These are phyloP conservation scores for Candida golubevii DNA, from an alignment of 805 yeast species.

Conservation along the genomic window DNA sequence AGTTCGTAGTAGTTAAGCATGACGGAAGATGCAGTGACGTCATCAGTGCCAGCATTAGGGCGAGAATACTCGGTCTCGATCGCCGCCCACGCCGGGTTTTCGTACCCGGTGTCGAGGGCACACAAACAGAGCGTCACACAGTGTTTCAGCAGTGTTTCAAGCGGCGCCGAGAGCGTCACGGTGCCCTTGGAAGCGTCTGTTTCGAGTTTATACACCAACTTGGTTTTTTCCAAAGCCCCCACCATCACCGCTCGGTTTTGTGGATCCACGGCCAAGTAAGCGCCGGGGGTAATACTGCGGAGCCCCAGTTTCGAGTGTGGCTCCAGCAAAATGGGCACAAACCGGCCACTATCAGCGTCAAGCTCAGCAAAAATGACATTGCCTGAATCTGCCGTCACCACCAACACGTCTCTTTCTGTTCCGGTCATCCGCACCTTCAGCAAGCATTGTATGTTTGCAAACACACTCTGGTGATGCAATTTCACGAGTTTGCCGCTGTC, in stretches of 20 bases:
- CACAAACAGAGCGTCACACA: slow-evolving; percentile 49
- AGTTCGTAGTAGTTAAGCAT: slow-evolving; percentile 68
- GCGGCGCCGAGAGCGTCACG: slow-evolving; percentile 61
- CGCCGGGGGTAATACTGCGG: slow-evolving; percentile 72
- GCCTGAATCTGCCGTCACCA: slow-evolving; percentile 79
- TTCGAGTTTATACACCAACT: slow-evolving; percentile 62
- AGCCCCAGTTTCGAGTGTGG: slow-evolving; percentile 73
- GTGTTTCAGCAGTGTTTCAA: slow-evolving; percentile 57
- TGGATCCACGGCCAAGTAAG: slow-evolving; percentile 65
- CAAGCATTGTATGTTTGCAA: slow-evolving; percentile 55
- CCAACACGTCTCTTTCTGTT: slow-evolving; percentile 50
- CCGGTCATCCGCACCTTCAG: slow-evolving; percentile 52
- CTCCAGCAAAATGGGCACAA: slow-evolving; percentile 52
- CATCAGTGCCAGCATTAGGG: slow-evolving; percentile 17
- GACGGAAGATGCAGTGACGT: slow-evolving; percentile 11
- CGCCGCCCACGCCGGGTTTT: slow-evolving; percentile 81
- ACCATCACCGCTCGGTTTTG: slow-evolving; percentile 65
- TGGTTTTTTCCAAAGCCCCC: slow-evolving; percentile 69
- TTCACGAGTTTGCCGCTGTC: slow-evolving; percentile 51
- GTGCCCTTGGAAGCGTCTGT: slow-evolving; percentile 36
- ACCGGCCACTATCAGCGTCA: slow-evolving; percentile 29
- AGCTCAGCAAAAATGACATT: slow-evolving; percentile 53
- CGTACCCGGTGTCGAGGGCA: slow-evolving; percentile 71
- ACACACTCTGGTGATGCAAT: slow-evolving; percentile 43
- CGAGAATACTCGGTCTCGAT: slow-evolving; percentile 58